These are phyloP conservation scores for Cadophora malorum DNA, from an alignment of 2,329 filamentous ascomycete species.

Conservation along the genomic window DNA sequence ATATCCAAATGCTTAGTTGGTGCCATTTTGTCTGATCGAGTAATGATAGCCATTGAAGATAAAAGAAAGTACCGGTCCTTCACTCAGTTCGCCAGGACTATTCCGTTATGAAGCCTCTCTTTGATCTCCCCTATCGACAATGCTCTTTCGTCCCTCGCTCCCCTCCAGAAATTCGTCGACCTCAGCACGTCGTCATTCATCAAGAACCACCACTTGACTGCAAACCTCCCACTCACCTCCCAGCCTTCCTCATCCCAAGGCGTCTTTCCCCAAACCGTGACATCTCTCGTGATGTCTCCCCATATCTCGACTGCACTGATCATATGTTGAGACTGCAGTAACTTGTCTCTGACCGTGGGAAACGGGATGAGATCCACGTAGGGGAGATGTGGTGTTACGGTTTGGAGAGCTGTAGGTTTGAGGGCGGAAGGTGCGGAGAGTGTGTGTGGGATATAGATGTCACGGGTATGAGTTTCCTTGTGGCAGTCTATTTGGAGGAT, in stretches of 20 bases:
- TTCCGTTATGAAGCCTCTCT: background rate
- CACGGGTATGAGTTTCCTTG: background rate
- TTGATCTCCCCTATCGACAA: constrained; percentile 19
- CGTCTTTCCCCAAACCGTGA: constrained; percentile 42
- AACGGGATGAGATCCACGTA: constrained; percentile 49
- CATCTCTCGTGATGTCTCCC: constrained; percentile 34
- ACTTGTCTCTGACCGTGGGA: constrained; percentile 41
- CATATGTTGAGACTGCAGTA: constrained; percentile 31
- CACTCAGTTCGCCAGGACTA: background rate
- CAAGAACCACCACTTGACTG: constrained; percentile 43
- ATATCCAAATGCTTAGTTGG: no score
- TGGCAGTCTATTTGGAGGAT: constrained; percentile 27
- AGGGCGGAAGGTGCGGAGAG: constrained; percentile 32
- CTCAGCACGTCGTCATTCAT: constrained; percentile 39
- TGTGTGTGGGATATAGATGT: constrained; percentile 19
- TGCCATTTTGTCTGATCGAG: no score
- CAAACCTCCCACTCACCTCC: constrained; percentile 42
- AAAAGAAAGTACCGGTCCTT: no score
- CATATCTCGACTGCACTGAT: constrained; percentile 27
- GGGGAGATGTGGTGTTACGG: constrained; percentile 43
- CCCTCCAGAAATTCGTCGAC: constrained; percentile 44
- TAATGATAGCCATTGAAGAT: no score
- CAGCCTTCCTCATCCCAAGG: constrained; percentile 44
- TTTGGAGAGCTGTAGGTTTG: constrained; percentile 44
- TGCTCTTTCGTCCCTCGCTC: constrained; percentile 37